Base-by-base conservation (phyloP, 768 basidiomycete genomes). In the Chalciporus piperatus region DNA sequence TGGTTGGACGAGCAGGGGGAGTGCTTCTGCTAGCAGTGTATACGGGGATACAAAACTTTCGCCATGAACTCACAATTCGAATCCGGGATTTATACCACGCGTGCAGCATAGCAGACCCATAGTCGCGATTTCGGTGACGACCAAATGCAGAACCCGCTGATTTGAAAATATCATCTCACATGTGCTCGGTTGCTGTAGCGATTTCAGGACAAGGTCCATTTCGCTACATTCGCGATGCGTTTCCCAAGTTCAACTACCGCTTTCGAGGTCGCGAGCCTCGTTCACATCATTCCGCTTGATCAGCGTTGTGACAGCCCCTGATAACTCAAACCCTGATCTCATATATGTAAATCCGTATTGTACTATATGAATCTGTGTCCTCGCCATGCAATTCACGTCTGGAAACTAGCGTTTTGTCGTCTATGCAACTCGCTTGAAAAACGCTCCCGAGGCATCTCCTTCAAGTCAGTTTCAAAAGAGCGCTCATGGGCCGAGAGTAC, bases 131-230 rank as follows among this genome's bases (percentile, higher is more conserved):
- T 58, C 62, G 54, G 48, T 64, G 48, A 55, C 64, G 57, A 59
- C 69, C 68, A 64, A 70, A 69, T 71, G 59, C 56, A 70, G 30
- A 41, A 37, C 27, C 52, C 49, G 61, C 64, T 59, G 59, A 69
- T 69, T 63, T 70, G 65, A 65, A 67, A 65, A 64, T 60, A 47
- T 57, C 51, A 51, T 47, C 59, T 59, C 67, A 69, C 69, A 59
- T 71, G 69, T 52, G 56, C 59, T 61, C 63, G 54, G 67, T 40
- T 37, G 56, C 48, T 57, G 55, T 71, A 62, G 2, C 57, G 19
- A 54, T 69, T n/a, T 60, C 55, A 16, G 58, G 58, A 59, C 47
- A 58, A 62, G 39, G 54, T 58, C 65, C 56, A 45, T 57, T 63
- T 69, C 45, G 44, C 58, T 30, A 50, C 47, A 38, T 52, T 47